Conservation (phyloP, 768 basidiomycete genomes). For the Xerocomellus dryophilus region DNA sequence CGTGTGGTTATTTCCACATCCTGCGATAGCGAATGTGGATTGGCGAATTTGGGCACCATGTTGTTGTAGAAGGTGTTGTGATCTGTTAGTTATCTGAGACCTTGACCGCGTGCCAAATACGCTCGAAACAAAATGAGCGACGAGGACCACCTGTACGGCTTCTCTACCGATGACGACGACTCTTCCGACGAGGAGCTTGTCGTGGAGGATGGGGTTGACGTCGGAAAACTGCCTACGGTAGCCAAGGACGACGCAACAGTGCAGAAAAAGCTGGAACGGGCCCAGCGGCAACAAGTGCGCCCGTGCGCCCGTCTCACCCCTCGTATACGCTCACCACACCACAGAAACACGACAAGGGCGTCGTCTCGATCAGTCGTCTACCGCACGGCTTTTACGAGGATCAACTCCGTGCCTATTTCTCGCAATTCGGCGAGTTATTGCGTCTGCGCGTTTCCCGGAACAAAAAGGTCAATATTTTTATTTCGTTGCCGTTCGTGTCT, state of each 20-base stretch:
- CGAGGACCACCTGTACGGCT: constrained; percentile 61
- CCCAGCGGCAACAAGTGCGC: constrained; percentile 65
- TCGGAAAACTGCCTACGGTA: constrained; percentile 75
- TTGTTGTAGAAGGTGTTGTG: constrained; percentile 14
- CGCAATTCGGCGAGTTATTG: constrained; percentile 90
- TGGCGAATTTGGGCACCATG: constrained; percentile 17
- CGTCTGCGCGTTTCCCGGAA: constrained; percentile 89
- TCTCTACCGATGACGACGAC: constrained; percentile 72
- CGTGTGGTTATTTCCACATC: constrained; percentile 37
- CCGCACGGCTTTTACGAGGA: constrained; percentile 99
- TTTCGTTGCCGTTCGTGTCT: neutral
- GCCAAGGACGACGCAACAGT: constrained; percentile 86
- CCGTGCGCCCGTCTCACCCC: neutral
- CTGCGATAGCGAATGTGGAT: constrained; percentile 44
- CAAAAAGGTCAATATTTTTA: constrained; percentile 61
- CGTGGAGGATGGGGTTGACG: constrained; percentile 59
- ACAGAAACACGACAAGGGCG: constrained; percentile 69
- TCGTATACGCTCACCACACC: neutral
- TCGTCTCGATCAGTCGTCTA: constrained; percentile 84
- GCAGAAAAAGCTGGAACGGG: constrained; percentile 58
- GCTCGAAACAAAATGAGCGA: constrained; percentile 20
- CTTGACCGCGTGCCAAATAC: neutral
- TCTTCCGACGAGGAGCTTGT: constrained; percentile 76
- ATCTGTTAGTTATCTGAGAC: constrained; percentile 12
- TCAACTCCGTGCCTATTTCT: constrained; percentile 87